These are phyloP conservation scores for Hyphopichia wangnamkhiaoensis DNA, from an alignment of 1,139 yeast genomes.

Conservation along the genomic window DNA sequence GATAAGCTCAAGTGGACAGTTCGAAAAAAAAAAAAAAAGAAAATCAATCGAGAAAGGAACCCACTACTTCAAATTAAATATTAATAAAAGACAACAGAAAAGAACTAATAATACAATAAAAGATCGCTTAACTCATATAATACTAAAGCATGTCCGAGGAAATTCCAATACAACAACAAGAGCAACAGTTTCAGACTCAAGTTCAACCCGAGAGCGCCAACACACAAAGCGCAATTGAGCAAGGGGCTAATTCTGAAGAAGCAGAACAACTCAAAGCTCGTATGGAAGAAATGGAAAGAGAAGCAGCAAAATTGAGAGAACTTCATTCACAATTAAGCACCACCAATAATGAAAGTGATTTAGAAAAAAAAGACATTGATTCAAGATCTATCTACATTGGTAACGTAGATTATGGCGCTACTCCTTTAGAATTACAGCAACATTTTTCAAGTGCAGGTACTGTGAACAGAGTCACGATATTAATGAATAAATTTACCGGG, in stretches of 20 bases:
- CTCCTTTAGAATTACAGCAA: constrained; percentile 80
- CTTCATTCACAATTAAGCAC: constrained; percentile 23
- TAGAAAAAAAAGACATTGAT: constrained; percentile 53
- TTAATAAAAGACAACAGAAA: too few relatives aligned
- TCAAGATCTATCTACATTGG: constrained; percentile 84
- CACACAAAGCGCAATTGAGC: not conserved
- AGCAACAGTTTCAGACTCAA: constrained; percentile 8
- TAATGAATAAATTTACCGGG: constrained; percentile 70
- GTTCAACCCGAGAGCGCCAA: constrained; percentile 1
- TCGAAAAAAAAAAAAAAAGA: constrained; percentile 1
- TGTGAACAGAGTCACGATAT: constrained; percentile 81
- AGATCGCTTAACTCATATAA: too few relatives aligned
- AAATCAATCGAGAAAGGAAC: too few relatives aligned
- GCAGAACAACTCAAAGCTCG: constrained; percentile 11
- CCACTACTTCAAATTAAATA: too few relatives aligned
- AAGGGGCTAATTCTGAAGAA: constrained; percentile 14
- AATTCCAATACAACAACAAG: constrained; percentile 17
- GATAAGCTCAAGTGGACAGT: too few relatives aligned
- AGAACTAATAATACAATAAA: too few relatives aligned
- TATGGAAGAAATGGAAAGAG: constrained; percentile 30
- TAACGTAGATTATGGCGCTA: constrained; percentile 76
- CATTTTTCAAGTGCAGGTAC: constrained; percentile 75
- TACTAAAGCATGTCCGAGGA: constrained; percentile 20
- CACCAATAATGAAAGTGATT: constrained; percentile 21
- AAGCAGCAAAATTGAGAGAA: constrained; percentile 29